Evolutionary conservation across 2,329 filamentous ascomycete species (phyloP).

Genomic region (Hypoxylon sp.): DNA sequence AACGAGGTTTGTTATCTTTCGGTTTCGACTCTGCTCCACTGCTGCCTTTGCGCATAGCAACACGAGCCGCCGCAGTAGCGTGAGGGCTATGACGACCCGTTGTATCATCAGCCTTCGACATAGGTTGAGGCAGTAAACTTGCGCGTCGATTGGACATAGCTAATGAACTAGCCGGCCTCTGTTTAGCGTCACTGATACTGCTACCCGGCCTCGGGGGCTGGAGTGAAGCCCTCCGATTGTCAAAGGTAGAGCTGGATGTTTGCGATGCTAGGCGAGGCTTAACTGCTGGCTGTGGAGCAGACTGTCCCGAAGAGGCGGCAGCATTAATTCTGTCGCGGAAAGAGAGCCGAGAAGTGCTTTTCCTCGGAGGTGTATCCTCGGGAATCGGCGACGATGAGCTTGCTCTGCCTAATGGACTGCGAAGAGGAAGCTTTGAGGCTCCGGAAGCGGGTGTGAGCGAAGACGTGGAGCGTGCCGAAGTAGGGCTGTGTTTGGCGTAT

Average conservation of each 20-base stretch:
- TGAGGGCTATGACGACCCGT: conserved; percentile 66
- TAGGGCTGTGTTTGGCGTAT: conserved; percentile 64
- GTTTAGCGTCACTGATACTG: conserved; percentile 51
- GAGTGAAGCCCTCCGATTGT: conserved; percentile 67
- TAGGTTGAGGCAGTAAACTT: conserved; percentile 69
- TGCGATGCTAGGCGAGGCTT: conserved; percentile 63
- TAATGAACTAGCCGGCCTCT: conserved; percentile 71
- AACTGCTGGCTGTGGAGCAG: conserved; percentile 61
- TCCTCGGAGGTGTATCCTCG: conserved; percentile 63
- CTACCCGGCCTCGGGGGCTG: conserved; percentile 62
- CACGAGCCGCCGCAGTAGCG: conserved; percentile 62
- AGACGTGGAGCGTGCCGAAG: conserved; percentile 60
- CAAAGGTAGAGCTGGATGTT: conserved; percentile 60
- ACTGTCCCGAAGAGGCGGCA: conserved; percentile 64
- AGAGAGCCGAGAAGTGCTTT: conserved; percentile 62
- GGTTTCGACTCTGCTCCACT: conserved; percentile 53
- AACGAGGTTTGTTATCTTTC: conserved; percentile 65
- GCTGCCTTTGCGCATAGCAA: conserved; percentile 60
- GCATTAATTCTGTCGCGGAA: conserved; percentile 64
- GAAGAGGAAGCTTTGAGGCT: conserved; percentile 65
- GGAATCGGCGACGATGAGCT: conserved; percentile 64
- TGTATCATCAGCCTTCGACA: conserved; percentile 51
- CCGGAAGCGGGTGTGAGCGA: conserved; percentile 60
- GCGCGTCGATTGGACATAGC: conserved; percentile 63
- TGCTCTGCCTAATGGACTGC: conserved; percentile 64